These are phyloP conservation scores for Ceriops decandra DNA, from an alignment of 345 rosid genomes.

Conservation along the genomic window DNA sequence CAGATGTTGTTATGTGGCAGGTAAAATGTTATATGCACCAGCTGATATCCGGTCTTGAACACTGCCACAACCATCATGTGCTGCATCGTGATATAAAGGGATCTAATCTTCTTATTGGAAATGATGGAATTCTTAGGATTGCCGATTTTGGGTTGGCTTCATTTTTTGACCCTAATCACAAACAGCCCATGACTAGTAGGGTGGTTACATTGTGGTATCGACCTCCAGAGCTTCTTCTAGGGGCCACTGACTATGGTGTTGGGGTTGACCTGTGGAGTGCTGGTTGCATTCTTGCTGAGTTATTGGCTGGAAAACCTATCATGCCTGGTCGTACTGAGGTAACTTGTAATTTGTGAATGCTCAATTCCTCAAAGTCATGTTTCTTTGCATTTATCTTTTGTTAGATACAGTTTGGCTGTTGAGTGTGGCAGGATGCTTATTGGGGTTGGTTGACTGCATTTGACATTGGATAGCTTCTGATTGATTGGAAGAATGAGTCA, in stretches of 20 bases:
- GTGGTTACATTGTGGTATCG: conserved; percentile 36
- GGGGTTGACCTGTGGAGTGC: conserved; percentile 40
- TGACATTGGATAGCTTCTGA: not conserved
- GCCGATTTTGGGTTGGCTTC: conserved; percentile 37
- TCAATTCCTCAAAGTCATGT: not conserved
- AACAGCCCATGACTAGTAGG: conserved; percentile 36
- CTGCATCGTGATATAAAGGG: conserved; percentile 35
- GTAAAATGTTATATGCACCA: conserved; percentile 33
- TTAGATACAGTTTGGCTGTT: not conserved
- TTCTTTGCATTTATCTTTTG: not conserved
- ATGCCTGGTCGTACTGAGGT: conserved; percentile 39
- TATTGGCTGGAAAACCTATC: conserved; percentile 32
- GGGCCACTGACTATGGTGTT: conserved; percentile 32
- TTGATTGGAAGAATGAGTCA: not conserved
- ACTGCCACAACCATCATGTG: conserved; percentile 27
- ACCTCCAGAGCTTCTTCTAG: conserved; percentile 33
- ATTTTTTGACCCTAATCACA: conserved; percentile 32
- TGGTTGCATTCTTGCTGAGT: conserved; percentile 38
- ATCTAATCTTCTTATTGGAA: conserved; percentile 34
- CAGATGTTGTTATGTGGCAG: conserved; percentile 13
- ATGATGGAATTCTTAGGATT: conserved; percentile 31
- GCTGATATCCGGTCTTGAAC: conserved; percentile 32
- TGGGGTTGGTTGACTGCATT: not conserved
- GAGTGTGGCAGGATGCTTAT: not conserved
- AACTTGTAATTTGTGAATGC: not conserved